Evolutionary conservation across 2,329 filamentous ascomycete species (phyloP), one percentile per base, ranked within the genome.

Genomic region (Hirsutella thompsonii): DNA sequence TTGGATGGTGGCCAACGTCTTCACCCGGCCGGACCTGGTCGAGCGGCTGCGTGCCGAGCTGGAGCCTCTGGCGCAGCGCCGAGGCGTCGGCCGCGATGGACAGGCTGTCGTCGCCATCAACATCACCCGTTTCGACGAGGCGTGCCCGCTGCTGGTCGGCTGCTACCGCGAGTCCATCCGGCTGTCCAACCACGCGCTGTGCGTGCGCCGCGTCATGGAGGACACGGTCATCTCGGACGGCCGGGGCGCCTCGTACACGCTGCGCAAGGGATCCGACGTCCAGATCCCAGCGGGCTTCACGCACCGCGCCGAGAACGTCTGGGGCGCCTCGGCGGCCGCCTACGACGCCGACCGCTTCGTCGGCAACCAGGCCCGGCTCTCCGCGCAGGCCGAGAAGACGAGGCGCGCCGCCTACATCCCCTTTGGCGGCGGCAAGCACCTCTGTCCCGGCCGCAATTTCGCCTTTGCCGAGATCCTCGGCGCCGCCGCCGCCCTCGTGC

Each of bases 91-190:
- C n/a, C n/a, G 41, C 18, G 38, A 32, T 13, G 26, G 13, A 13
- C 26, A 29, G 13, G 26, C 8, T 2, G 54, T 47, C 8, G 36
- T 30, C 1, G 53, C 45, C 0, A 49, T 70, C 8, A 54, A 63
- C 30, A 53, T 58, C 32, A 48, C 46, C 1, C 46, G 47, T 2
- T 49, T 72, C 6, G 57, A 61, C 35, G 51, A 60, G 8, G 38
- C 49, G 1, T 68, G 63, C 41, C 63, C 64, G 0, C 52, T 68
- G 3, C 49, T 72, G 16, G 52, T 61, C 20, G 61, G 63, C 8
- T 56, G 56, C 8, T 69, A 62, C 46, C 62, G 62, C 36, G 69
- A 73, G 47, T 57, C 55, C 1, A 49, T 70, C 26, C 62, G 68
- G 14, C 35, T 67, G 1, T 55, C 55, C 32, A 55, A 62, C 9